Conservation (phyloP, 371 early-diverging fungal species). For the Mortierella sp. region DNA sequence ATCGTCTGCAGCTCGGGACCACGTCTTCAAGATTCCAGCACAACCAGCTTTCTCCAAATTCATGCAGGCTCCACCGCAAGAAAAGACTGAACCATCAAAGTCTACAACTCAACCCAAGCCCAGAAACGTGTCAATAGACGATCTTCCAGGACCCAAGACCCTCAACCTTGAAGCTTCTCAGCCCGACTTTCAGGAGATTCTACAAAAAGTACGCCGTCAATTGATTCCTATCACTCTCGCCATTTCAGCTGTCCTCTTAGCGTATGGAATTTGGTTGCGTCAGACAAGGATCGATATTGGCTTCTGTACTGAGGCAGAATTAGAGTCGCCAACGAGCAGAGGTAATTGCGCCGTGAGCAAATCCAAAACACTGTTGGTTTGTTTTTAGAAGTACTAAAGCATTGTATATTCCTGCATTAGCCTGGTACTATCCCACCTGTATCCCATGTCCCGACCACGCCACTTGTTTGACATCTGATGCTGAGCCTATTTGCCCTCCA, state of each 20-base stretch:
- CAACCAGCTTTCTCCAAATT: slow-evolving; percentile 47
- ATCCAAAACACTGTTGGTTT: not conserved
- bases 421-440: slow-evolving; percentile 47
- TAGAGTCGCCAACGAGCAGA: slow-evolving; percentile 11
- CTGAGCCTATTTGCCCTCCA: slow-evolving; percentile 37
- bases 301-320: slow-evolving; percentile 29
- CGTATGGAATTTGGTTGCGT: slow-evolving; percentile 46
- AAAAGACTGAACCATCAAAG: slow-evolving; percentile 11
- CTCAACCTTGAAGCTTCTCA: slow-evolving; percentile 11
- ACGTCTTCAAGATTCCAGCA: slow-evolving; percentile 34
- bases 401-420: slow-evolving; percentile 1
- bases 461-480: slow-evolving; percentile 28
- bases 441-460: slow-evolving; percentile 56
- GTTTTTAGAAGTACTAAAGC: not conserved
- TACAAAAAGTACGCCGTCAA: slow-evolving; percentile 17
- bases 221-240: slow-evolving; percentile 12
- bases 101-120: slow-evolving; percentile 7
- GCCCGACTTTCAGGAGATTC: slow-evolving; percentile 8
- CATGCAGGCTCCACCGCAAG: slow-evolving; percentile 28
- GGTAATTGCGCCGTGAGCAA: not conserved
- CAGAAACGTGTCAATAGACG: slow-evolving; percentile 11
- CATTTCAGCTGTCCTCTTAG: slow-evolving; percentile 22
- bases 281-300: slow-evolving; percentile 39
- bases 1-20: slow-evolving; percentile 1
- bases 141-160: slow-evolving; percentile 29